Evolutionary conservation across 495 filamentous ascomycete species (phyloP).

Genomic region (Astrothelium subdiscretum): DNA sequence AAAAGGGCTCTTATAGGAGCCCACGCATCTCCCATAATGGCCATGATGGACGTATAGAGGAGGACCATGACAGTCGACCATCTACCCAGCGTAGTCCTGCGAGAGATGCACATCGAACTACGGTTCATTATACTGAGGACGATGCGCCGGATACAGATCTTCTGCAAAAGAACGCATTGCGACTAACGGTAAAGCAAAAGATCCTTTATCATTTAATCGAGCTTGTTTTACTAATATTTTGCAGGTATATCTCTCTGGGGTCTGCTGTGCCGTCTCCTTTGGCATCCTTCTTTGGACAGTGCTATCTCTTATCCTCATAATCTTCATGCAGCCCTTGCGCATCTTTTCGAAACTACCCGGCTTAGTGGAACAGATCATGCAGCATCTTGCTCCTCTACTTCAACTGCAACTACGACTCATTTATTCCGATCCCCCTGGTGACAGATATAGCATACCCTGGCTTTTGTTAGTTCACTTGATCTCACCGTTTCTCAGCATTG

Average conservation of each 20-base stretch:
- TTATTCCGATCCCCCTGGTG: conserved; percentile 20
- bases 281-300: conserved; percentile 16
- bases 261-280: background rate
- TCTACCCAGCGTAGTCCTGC: background rate
- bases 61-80: background rate
- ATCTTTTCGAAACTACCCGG: conserved; percentile 18
- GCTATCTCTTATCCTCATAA: conserved; percentile 21
- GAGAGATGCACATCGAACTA: background rate
- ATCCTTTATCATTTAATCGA: too few relatives aligned
- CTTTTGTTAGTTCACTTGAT: conserved; percentile 41
- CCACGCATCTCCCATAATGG: background rate
- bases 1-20: background rate
- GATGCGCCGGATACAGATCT: background rate
- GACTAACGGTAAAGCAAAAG: background rate
- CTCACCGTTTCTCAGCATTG: conserved; percentile 43
- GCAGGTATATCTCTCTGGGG: background rate
- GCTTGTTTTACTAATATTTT: background rate
- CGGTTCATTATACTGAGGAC: background rate
- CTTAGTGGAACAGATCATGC: conserved; percentile 21
- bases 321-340: conserved; percentile 25
- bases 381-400: conserved; percentile 25
- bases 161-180: background rate
- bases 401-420: conserved; percentile 29
- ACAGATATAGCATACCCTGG: conserved; percentile 24
- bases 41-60: background rate